Base-by-base conservation (phyloP, 192 early-diverging fungal species). In the Phycomyces nitens region DNA sequence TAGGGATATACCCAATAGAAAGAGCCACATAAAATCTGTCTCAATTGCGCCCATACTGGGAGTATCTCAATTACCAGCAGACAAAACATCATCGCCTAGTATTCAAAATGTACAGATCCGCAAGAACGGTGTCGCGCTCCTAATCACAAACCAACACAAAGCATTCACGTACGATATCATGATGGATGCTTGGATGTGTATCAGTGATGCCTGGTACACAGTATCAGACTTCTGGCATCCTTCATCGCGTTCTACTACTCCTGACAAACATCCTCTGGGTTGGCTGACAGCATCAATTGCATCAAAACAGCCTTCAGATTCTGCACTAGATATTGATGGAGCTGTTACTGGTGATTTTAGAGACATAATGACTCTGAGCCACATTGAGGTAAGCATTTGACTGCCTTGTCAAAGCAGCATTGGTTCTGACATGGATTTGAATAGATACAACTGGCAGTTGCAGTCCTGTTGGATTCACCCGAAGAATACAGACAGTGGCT, bases 121-220 rank as follows among this genome's bases (percentile, higher is more conserved):
- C 26, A 68, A 76, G 27, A 84, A 90, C 22, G 90, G 90, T 0
- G 67, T 82, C 6, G 86, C 88, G 0, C 24, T 92, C 8, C 60
- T 94, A 0, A 82, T 81, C 21, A 91, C 90, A 2, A 80, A 77
- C 11, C 72, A 72, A 10, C 77, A 78, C 8, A 79, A 90, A 47
- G 77, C 79, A 20, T 94, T 79, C 69, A 71, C 82, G 4, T 94
- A 88, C 65, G 83, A 87, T 64, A 64, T 74, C 6, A 72, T 62
- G 12, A 86, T 92, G 86, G 75, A 78, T 49, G 52, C 56, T 22
- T 94, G 89, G 89, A 81, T 88, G 38, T 79, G 85, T 53, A 76
- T 91, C 16, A 74, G 77, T 58, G 85, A 88, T 63, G 76, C 78
- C 0, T 82, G 83, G 77, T 83, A 79, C 53, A 75, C 74, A 24